These are phyloP conservation scores for Pisolithus albus DNA, from an alignment of 768 basidiomycete genomes.

Conservation along the genomic window DNA sequence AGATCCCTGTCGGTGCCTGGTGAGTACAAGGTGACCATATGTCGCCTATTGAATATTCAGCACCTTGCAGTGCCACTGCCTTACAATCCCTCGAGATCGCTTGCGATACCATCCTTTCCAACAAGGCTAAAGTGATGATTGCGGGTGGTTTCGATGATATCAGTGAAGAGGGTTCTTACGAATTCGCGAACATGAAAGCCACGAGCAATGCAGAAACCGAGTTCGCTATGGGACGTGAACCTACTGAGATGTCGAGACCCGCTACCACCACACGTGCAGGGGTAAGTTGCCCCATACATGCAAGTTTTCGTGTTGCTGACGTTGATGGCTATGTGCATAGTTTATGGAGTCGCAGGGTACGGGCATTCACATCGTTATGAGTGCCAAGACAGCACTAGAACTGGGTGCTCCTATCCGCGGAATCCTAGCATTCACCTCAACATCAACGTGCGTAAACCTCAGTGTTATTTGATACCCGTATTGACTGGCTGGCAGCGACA, in stretches of 20 bases:
- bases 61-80: slow-evolving; percentile 71
- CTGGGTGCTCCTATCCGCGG: slow-evolving; percentile 92
- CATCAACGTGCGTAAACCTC: slow-evolving; percentile 66
- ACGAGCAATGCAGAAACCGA: slow-evolving; percentile 96
- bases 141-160: slow-evolving; percentile 98
- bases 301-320: slow-evolving; percentile 1
- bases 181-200: slow-evolving; percentile 99
- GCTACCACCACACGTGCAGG: slow-evolving; percentile 94
- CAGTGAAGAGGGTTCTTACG: slow-evolving; percentile 96
- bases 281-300: slow-evolving; percentile 37
- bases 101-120: slow-evolving; percentile 87
- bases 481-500: slow-evolving; percentile 57
- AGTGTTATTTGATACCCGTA: not conserved
- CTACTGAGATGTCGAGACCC: slow-evolving; percentile 97
- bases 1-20: slow-evolving; percentile 99
- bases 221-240: slow-evolving; percentile 98
- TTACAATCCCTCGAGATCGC: slow-evolving; percentile 98
- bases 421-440: slow-evolving; percentile 92
- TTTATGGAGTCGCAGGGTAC: slow-evolving; percentile 98
- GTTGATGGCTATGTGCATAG: slow-evolving; percentile 26
- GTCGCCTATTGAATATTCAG: slow-evolving; percentile 1
- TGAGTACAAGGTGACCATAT: slow-evolving; percentile 29
- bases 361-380: slow-evolving; percentile 97
- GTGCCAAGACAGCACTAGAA: slow-evolving; percentile 89
- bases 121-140: slow-evolving; percentile 99